A percentile compares a stretch with the other conserved stretches of the same genome.
Evolutionary conservation across 768 basidiomycete genomes (phyloP).

Genomic region (Lactarius pseudohatsudake): DNA sequence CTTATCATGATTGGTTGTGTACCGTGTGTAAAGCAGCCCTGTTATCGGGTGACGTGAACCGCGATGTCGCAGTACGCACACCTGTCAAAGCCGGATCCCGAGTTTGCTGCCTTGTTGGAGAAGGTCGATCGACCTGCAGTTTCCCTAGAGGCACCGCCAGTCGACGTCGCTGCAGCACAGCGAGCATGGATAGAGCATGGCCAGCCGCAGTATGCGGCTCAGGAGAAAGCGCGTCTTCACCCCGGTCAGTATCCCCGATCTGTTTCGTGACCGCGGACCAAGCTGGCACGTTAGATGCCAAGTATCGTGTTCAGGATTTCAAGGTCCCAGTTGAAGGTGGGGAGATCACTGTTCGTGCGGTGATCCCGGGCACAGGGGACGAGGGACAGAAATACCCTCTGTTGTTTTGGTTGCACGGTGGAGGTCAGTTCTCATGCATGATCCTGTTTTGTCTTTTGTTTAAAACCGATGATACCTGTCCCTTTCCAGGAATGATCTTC

Average conservation of each 20-base stretch:
- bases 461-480: neutral
- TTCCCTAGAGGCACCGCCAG: neutral
- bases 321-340: conserved; percentile 17
- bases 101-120: conserved; percentile 3
- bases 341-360: conserved; percentile 6
- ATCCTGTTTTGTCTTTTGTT: neutral
- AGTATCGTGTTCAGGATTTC: conserved; percentile 12
- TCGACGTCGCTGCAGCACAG: neutral
- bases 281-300: conserved; percentile 2
- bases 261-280: neutral
- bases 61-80: conserved; percentile 5
- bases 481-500: conserved; percentile 5
- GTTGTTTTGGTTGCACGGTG: conserved; percentile 8
- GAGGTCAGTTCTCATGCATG: conserved; percentile 3
- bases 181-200: neutral
- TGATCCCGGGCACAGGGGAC: neutral
- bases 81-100: conserved; percentile 10
- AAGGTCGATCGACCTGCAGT: neutral
- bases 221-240: neutral
- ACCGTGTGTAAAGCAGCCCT: neutral
- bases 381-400: neutral
- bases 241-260: neutral
- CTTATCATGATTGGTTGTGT: neutral
- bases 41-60: neutral
- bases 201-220: neutral